phyloP scores from a whole-genome alignment of 805 yeast genomes.

The Blastobotrys robertii region DNA sequence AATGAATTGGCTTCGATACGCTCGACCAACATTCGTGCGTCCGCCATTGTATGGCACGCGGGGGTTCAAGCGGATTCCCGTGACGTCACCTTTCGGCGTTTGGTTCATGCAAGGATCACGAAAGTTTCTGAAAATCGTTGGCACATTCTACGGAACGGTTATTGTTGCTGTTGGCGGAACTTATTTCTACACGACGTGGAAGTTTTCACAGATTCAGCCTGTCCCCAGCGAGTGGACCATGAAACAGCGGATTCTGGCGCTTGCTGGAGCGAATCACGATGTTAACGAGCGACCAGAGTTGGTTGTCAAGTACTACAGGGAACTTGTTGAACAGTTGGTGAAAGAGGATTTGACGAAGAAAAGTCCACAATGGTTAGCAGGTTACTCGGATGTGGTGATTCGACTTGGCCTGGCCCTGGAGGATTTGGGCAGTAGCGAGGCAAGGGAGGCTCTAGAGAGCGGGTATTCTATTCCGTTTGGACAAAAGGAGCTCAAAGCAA shows the following conservation, averaged over 20 bases:
- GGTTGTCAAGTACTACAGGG: constrained; percentile 14
- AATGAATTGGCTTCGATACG: too few relatives aligned
- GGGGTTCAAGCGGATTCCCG: constrained; percentile 3
- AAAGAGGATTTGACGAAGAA: constrained; percentile 16
- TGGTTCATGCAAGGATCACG: constrained; percentile 3
- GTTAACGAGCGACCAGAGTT: constrained; percentile 7
- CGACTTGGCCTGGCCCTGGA: constrained; percentile 21
- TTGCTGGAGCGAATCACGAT: constrained; percentile 14
- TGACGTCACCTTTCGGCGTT: constrained; percentile 7
- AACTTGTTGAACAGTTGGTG: constrained; percentile 18
- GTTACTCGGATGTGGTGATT: constrained; percentile 26
- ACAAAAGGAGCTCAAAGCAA: constrained; percentile 14
- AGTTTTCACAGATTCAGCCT: constrained; percentile 11
- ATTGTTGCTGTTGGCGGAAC: constrained; percentile 4
- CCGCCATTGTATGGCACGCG: background rate
- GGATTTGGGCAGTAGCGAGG: constrained; percentile 14
- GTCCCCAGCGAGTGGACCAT: constrained; percentile 16
- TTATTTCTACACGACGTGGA: constrained; percentile 5
- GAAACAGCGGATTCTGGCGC: constrained; percentile 7
- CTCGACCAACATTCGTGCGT: too few relatives aligned
- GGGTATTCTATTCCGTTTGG: constrained; percentile 23
- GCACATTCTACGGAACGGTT: constrained; percentile 1
- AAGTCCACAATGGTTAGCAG: constrained; percentile 24
- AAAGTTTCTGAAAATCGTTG: constrained; percentile 2
- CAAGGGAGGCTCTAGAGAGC: constrained; percentile 20